These are phyloP conservation scores for Metroxylon sagu DNA, from an alignment of 176 grass and related monocot species.

Conservation along the genomic window DNA sequence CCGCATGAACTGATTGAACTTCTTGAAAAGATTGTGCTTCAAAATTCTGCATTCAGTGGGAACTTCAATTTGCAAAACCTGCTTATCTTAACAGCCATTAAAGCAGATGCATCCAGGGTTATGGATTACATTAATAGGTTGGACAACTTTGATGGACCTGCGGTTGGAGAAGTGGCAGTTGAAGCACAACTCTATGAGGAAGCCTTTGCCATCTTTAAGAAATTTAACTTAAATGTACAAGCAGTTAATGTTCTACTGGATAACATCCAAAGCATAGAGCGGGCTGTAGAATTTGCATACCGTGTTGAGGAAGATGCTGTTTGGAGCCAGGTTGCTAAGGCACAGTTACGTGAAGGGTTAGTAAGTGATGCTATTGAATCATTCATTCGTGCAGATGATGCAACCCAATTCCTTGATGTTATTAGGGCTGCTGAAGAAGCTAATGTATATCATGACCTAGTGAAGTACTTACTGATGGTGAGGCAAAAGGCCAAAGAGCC, in stretches of 20 bases:
- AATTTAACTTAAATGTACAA: constrained; percentile 94
- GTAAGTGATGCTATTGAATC: constrained; percentile 97
- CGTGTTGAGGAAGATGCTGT: constrained; percentile 95
- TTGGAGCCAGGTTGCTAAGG: constrained; percentile 94
- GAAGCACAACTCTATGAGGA: constrained; percentile 89
- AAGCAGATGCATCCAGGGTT: constrained; percentile 83
- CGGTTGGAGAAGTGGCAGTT: constrained; percentile 91
- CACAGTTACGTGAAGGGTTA: constrained; percentile 80
- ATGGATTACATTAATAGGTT: constrained; percentile 97
- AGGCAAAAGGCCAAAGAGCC: constrained; percentile 76
- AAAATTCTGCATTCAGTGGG: constrained; percentile 96
- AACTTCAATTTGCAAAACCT: constrained; percentile 96
- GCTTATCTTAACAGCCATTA: constrained; percentile 94
- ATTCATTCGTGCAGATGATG: constrained; percentile 89
- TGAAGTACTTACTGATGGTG: constrained; percentile 80
- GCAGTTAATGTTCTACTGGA: constrained; percentile 89
- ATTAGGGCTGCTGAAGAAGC: constrained; percentile 73
- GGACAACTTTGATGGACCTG: constrained; percentile 97
- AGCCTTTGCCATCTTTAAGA: constrained; percentile 96
- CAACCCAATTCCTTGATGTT: constrained; percentile 79
- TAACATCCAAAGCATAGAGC: constrained; percentile 82
- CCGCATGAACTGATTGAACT: constrained; percentile 95
- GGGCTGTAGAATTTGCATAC: constrained; percentile 91
- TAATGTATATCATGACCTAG: constrained; percentile 75
- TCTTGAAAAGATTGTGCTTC: constrained; percentile 97